Evolutionary conservation across 352 stramenopile species (phyloP).

Genomic region (Phytophthora meadii): DNA sequence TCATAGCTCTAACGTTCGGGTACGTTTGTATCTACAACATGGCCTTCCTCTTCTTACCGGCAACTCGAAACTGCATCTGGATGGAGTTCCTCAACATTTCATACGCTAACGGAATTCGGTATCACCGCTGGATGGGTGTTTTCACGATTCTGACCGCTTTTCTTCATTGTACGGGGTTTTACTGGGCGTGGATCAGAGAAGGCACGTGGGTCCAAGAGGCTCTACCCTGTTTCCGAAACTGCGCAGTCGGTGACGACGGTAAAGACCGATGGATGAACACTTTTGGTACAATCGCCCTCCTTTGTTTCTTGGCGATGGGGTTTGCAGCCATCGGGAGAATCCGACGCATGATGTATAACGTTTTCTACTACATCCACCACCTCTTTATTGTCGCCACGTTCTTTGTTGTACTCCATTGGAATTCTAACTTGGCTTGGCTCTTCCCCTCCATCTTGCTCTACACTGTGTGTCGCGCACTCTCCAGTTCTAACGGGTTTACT

Average conservation of each 20-base stretch:
- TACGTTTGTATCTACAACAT: conserved; percentile 56
- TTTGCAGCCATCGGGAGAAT: conserved; percentile 47
- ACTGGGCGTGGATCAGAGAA: conserved; percentile 35
- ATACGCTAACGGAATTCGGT: conserved; percentile 58
- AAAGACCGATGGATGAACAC: conserved; percentile 54
- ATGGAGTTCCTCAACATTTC: conserved; percentile 69
- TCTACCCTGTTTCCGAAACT: conserved; percentile 53
- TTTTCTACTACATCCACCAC: conserved; percentile 56
- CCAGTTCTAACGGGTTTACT: conserved; percentile 35
- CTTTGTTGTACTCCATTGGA: conserved; percentile 54
- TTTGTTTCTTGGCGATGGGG: conserved; percentile 51
- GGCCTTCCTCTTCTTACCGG: conserved; percentile 55
- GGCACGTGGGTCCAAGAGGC: conserved; percentile 29
- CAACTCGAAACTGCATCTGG: conserved; percentile 55
- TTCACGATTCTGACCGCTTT: conserved; percentile 42
- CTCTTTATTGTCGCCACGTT: conserved; percentile 50
- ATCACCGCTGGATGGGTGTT: conserved; percentile 58
- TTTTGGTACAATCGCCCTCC: conserved; percentile 47
- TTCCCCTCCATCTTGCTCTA: conserved; percentile 49
- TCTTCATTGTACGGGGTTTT: conserved; percentile 41
- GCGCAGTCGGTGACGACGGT: conserved; percentile 33
- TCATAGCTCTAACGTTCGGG: conserved; percentile 40
- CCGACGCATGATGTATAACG: conserved; percentile 47
- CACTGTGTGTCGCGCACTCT: conserved; percentile 40
- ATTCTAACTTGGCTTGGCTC: conserved; percentile 44